These are phyloP conservation scores for Iris pallida DNA, from an alignment of 116 monocot species.

Conservation along the genomic window DNA sequence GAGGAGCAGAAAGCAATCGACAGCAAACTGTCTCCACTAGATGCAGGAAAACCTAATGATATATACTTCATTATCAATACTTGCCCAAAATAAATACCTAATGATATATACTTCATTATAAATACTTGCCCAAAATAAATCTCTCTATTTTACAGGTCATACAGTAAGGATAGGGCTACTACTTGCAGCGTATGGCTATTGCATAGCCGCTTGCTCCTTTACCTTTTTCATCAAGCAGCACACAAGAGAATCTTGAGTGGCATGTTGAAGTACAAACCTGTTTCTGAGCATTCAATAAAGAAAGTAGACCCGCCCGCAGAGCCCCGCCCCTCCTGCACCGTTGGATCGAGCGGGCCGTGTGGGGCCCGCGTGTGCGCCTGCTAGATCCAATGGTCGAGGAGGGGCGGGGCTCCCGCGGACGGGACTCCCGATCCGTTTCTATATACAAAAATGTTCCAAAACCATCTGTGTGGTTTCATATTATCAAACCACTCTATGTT, in stretches of 20 bases:
- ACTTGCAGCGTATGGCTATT: slow-evolving; percentile 96
- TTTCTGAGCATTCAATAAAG: slow-evolving; percentile 90
- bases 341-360: too few species aligned
- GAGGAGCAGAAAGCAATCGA: slow-evolving; percentile 84
- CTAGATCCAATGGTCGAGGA: too few species aligned
- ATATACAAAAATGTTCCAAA: too few species aligned
- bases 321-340: too few species aligned
- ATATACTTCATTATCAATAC: neutral
- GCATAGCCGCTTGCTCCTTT: slow-evolving; percentile 99
- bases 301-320: too few species aligned
- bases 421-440: too few species aligned
- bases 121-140: neutral
- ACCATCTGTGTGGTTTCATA: too few species aligned
- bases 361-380: too few species aligned
- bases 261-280: slow-evolving; percentile 79
- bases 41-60: slow-evolving; percentile 73
- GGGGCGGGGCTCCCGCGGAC: too few species aligned
- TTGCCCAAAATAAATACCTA: slow-evolving; percentile 2
- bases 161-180: neutral
- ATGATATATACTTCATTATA: neutral
- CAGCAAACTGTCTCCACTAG: slow-evolving; percentile 76
- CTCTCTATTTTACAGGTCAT: neutral
- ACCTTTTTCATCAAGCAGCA: slow-evolving; percentile 93
- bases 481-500: too few species aligned
- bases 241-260: slow-evolving; percentile 76